These are phyloP conservation scores for Stagonosporopsis rhizophila DNA, from an alignment of 2,329 filamentous ascomycete species.

Conservation along the genomic window DNA sequence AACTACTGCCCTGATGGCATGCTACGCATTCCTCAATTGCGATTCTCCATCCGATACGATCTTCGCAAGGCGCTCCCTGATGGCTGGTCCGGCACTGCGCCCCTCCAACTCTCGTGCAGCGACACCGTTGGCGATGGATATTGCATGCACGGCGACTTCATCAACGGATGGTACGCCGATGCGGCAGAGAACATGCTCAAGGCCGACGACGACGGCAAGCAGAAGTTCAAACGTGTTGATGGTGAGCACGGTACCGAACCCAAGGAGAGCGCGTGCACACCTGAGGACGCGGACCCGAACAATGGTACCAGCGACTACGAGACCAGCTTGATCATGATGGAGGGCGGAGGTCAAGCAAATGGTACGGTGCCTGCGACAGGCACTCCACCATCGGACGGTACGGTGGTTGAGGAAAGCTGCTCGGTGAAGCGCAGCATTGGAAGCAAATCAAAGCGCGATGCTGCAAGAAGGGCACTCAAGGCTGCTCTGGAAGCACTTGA, in stretches of 20 bases:
- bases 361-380: not conserved
- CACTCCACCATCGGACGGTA: not conserved
- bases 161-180: conserved; percentile 52
- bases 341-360: not conserved
- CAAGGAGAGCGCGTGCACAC: conserved; percentile 35
- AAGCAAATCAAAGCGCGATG: conserved; percentile 9
- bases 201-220: conserved; percentile 30
- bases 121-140: conserved; percentile 34
- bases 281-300: conserved; percentile 47
- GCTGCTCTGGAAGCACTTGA: conserved; percentile 4
- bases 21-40: conserved; percentile 51
- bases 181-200: conserved; percentile 47
- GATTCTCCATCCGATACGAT: conserved; percentile 54
- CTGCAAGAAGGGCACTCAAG: not conserved
- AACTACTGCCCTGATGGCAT: conserved; percentile 47
- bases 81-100: conserved; percentile 50
- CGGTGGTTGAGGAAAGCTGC: conserved; percentile 4
- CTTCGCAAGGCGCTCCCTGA: conserved; percentile 48
- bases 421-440: conserved; percentile 3
- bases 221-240: conserved; percentile 37
- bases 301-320: conserved; percentile 49
- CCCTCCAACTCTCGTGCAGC: conserved; percentile 49
- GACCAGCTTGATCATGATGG: conserved; percentile 29
- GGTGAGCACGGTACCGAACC: conserved; percentile 39
- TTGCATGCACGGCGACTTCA: conserved; percentile 53